A percentile compares a stretch with the other conserved stretches of the same genome.
Evolutionary conservation across 106 monocot genomes (phyloP).

Genomic region (Dioscorea dumetorum): DNA sequence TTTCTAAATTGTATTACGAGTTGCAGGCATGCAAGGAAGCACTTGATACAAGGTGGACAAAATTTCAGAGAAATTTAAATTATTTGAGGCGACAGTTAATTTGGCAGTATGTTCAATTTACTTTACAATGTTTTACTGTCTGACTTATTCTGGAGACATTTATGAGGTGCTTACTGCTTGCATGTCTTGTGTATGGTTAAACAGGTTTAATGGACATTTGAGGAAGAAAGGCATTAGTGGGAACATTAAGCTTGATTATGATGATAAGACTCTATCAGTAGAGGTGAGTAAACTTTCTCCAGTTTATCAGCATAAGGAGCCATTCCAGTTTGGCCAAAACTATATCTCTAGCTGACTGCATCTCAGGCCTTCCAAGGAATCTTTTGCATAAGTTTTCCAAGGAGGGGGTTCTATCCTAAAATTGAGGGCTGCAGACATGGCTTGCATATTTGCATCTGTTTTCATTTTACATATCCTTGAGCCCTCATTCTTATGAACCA

Average conservation of each 20-base stretch:
- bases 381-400: no score
- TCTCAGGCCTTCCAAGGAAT: no score
- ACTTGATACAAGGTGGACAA: slow-evolving; percentile 82
- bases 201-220: slow-evolving; percentile 91
- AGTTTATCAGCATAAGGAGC: neutral
- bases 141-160: no score
- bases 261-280: slow-evolving; percentile 65
- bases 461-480: no score
- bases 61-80: slow-evolving; percentile 81
- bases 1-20: neutral
- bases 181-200: neutral
- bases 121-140: no score
- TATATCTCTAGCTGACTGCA: no score
- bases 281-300: slow-evolving; percentile 37
- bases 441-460: no score
- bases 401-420: no score
- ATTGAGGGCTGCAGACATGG: no score
- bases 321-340: neutral
- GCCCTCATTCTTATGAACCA: no score
- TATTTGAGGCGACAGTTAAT: slow-evolving; percentile 82
- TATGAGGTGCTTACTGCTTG: neutral
- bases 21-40: slow-evolving; percentile 68
- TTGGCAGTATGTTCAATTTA: slow-evolving; percentile 70
- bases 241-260: slow-evolving; percentile 78
- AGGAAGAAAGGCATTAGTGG: slow-evolving; percentile 93